Conservation (phyloP, 2,329 filamentous ascomycete species). For the Phaeophleospora eucalypticola region DNA sequence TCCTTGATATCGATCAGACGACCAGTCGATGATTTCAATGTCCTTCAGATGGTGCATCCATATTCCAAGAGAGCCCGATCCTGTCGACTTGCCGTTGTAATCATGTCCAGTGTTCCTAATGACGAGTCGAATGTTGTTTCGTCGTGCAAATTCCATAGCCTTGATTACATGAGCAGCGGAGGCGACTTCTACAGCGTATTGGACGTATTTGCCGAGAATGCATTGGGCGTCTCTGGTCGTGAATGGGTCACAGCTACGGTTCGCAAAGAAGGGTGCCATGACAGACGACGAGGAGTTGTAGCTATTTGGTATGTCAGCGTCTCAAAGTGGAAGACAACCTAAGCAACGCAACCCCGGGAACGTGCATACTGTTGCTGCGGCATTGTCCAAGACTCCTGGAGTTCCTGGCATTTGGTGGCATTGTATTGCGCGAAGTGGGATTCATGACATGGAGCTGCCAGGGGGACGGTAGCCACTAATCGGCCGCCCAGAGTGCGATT, state of each 20-base stretch:
- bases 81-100: slow-evolving; percentile 56
- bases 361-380: slow-evolving; percentile 42
- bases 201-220: slow-evolving; percentile 42
- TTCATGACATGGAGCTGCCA: slow-evolving; percentile 53
- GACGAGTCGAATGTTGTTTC: slow-evolving; percentile 50
- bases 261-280: slow-evolving; percentile 39
- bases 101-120: slow-evolving; percentile 41
- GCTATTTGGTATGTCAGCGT: slow-evolving; percentile 10
- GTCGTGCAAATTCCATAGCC: slow-evolving; percentile 6
- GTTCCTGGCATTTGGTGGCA: slow-evolving; percentile 39
- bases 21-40: slow-evolving; percentile 43
- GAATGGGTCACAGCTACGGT: slow-evolving; percentile 44
- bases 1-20: slow-evolving; percentile 42
- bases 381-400: slow-evolving; percentile 43
- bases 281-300: slow-evolving; percentile 35
- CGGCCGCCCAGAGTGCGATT: slow-evolving; percentile 50
- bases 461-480: slow-evolving; percentile 51
- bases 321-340: no score
- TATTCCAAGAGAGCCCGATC: slow-evolving; percentile 54
- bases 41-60: slow-evolving; percentile 56
- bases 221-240: slow-evolving; percentile 34
- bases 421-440: slow-evolving; percentile 38
- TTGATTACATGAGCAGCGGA: slow-evolving; percentile 3
- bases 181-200: slow-evolving; percentile 28
- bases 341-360: not conserved